Base-by-base conservation (phyloP, 106 monocot species). In the Ottelia alismoides region DNA sequence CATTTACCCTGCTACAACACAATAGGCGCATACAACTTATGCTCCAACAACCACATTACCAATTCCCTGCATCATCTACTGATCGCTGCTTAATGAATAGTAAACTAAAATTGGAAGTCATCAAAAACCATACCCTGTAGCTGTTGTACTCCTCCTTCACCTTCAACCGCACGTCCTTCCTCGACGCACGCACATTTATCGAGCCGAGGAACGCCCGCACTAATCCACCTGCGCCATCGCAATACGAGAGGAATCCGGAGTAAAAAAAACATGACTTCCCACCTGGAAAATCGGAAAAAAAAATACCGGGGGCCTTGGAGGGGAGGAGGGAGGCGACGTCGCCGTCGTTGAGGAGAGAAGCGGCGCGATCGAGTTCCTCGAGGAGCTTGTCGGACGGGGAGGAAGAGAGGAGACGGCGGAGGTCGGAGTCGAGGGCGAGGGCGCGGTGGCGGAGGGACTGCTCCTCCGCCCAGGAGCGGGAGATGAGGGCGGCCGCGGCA, bases 141-240 rank as follows among this genome's bases (percentile, higher is more conserved):
- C 69, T 85, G 64, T 96, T 96, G 62, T 96, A 96, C 65, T 96
- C 96, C 47, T 96, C 81, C 58, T 96, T 96, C 40, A 96, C 65
- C 66, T 88, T 96, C 50, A 84, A 74, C 53, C 73, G 78, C 30
- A 84, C 78, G 52, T 96, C 96, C 52, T 96, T 96, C 65, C 88
- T 66, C 21, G 65, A 76, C 14, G 78, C 88, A 25, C 81, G 78
- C 23, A 96, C 78, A 72, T 82, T 85, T 2, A 96, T 63, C 24
- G 96, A 84, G 31, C 96, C 96, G 32, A 96, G 84, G 63, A 96
- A 82, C 67, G 82, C 82, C 73, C 67, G 82, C 74, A 96, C 56
- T 54, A 96, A 96, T 25, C 70, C 61, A 20, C 85, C 96, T 96
- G 47, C 25, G 14, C 11, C 61, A n/a, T n/a, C n/a, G n/a, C n/a